These are phyloP conservation scores for Podila epicladia DNA, from an alignment of 192 early-diverging fungal species.

Conservation along the genomic window DNA sequence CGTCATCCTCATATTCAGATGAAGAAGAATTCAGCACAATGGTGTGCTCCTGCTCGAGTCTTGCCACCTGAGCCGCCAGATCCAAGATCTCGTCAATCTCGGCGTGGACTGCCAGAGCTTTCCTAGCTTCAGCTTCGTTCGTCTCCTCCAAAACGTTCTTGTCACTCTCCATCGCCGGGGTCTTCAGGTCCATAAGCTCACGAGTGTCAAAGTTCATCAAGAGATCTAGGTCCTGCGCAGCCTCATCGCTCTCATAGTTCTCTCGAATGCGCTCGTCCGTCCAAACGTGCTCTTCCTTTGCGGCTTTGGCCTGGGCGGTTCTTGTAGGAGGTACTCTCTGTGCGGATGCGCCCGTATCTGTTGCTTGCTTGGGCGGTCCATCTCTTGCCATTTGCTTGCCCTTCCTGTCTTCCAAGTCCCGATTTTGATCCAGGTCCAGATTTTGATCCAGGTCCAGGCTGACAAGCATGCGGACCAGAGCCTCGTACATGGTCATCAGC, in stretches of 20 bases:
- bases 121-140: neutral
- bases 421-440: neutral
- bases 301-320: neutral
- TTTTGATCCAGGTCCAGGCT: slow-evolving; percentile 15
- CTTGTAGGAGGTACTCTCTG: neutral
- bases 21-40: neutral
- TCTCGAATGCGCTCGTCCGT: neutral
- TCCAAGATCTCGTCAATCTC: neutral
- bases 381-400: neutral
- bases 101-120: neutral
- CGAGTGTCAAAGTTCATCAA: neutral
- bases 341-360: no score
- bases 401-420: neutral
- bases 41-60: neutral
- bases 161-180: no score
- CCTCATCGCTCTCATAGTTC: neutral
- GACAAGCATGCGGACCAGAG: slow-evolving; percentile 15
- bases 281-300: neutral
- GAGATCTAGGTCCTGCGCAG: neutral
- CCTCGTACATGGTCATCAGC: slow-evolving; percentile 26
- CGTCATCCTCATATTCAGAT: neutral
- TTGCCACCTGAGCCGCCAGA: neutral
- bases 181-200: neutral
- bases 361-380: no score
- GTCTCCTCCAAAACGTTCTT: neutral